Percentiles rank a stretch among this genome's conserved stretches.
These are phyloP conservation scores for Lablab purpureus DNA, from an alignment of 306 rosid genomes.

Conservation along the genomic window DNA sequence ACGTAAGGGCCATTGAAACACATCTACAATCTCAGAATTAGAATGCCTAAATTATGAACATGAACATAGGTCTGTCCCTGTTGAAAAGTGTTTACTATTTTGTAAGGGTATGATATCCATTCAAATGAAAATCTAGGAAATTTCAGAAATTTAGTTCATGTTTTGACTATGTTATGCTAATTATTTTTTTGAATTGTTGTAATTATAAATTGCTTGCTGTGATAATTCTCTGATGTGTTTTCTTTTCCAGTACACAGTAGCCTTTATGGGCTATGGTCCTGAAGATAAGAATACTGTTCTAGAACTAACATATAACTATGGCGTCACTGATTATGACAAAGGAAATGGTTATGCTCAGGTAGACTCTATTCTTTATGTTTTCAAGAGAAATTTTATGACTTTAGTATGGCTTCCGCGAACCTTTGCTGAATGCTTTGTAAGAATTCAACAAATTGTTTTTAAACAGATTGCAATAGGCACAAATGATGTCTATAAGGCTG, in stretches of 20 bases:
- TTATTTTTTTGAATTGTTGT: background rate
- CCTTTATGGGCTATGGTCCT: conserved; percentile 81
- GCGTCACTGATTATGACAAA: conserved; percentile 82
- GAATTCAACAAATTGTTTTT: conserved; percentile 40
- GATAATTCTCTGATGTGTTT: conserved; percentile 27
- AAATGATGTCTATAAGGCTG: conserved; percentile 84
- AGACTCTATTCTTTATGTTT: conserved; percentile 34
- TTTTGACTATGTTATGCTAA: conserved; percentile 11
- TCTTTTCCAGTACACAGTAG: conserved; percentile 66
- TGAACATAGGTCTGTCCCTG: background rate
- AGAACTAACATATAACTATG: conserved; percentile 90
- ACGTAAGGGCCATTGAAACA: no score
- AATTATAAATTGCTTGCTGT: background rate
- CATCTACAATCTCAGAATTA: background rate
- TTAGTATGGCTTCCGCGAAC: background rate
- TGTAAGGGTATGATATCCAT: background rate
- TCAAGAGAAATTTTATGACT: conserved; percentile 13
- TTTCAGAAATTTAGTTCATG: conserved; percentile 9
- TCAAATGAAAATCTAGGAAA: background rate
- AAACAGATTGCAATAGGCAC: conserved; percentile 91
- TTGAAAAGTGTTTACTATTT: conserved; percentile 25
- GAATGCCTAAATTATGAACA: conserved; percentile 18
- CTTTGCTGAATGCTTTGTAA: conserved; percentile 22
- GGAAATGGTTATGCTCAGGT: conserved; percentile 94
- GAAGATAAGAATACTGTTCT: conserved; percentile 81